Percentiles rank a stretch among this genome's conserved stretches.
Conservation (phyloP, 306 rosid genomes). For the Corylus avellana region DNA sequence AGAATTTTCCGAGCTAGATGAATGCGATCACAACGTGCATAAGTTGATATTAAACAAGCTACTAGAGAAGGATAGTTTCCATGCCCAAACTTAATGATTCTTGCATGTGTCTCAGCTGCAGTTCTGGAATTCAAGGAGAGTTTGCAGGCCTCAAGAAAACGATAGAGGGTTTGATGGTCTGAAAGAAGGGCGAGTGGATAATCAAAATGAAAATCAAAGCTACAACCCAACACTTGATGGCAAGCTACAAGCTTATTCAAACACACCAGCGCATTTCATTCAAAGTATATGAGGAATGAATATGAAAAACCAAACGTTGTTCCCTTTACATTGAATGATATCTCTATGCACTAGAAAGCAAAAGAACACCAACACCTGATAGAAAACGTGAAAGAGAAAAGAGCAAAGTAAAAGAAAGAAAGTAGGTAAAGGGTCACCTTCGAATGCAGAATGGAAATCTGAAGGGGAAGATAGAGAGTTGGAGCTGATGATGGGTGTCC, state of each 20-base stretch:
- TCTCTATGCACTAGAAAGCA: neutral
- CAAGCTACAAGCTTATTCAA: neutral
- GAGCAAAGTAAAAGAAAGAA: too few species aligned
- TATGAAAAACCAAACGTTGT: neutral
- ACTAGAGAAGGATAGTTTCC: constrained; percentile 57
- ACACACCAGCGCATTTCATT: neutral
- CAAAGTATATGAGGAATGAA: neutral
- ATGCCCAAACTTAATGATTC: constrained; percentile 46
- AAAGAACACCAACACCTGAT: neutral
- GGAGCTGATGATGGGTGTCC: neutral
- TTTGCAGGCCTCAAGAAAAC: constrained; percentile 50
- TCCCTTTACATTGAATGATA: neutral
- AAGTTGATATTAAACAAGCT: constrained; percentile 49
- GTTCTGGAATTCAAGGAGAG: constrained; percentile 36
- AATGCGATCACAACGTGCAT: constrained; percentile 32
- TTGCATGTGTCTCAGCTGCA: constrained; percentile 53
- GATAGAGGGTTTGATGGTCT: constrained; percentile 37
- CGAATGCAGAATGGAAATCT: neutral
- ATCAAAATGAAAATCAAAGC: neutral
- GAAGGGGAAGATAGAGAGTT: neutral
- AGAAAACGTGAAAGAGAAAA: too few species aligned
- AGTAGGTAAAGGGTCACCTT: neutral
- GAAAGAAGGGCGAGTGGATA: constrained; percentile 10
- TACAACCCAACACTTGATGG: neutral
- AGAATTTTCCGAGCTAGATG: constrained; percentile 33